Evolutionary conservation across 2,329 filamentous ascomycete species (phyloP).

Genomic region (Corniculantispora saksenae): DNA sequence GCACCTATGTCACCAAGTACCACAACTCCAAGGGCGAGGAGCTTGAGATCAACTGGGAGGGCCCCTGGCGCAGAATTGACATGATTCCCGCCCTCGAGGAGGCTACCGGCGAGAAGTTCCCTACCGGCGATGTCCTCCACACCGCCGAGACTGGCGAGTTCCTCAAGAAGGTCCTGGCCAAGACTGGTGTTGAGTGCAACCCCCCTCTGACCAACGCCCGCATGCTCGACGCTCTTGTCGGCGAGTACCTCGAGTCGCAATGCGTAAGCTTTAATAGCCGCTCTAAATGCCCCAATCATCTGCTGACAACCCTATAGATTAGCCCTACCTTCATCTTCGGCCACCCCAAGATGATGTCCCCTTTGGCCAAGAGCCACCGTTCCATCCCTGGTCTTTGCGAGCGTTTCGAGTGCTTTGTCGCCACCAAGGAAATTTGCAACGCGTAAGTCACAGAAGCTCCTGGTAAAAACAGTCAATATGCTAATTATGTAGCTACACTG

Average conservation of each 20-base stretch:
- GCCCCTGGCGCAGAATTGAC: constrained; percentile 88
- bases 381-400: constrained; percentile 82
- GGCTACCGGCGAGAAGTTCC: constrained; percentile 90
- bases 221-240: constrained; percentile 93
- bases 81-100: constrained; percentile 89
- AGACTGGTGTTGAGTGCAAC: constrained; percentile 86
- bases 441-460: constrained; percentile 46
- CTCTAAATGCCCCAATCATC: neutral
- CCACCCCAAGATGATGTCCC: constrained; percentile 77
- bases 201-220: constrained; percentile 89
- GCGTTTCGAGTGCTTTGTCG: constrained; percentile 93
- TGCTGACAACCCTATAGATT: constrained; percentile 40
- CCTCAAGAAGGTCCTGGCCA: constrained; percentile 79
- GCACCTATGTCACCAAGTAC: constrained; percentile 82
- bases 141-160: constrained; percentile 87
- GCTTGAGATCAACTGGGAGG: constrained; percentile 94
- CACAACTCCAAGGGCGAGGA: constrained; percentile 82
- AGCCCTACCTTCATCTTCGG: constrained; percentile 72
- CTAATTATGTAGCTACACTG: constrained; percentile 65
- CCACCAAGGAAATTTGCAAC: constrained; percentile 80
- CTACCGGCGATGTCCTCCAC: constrained; percentile 83
- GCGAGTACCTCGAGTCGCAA: constrained; percentile 92
- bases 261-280: constrained; percentile 50
- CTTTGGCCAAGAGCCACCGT: constrained; percentile 93
- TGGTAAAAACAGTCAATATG: neutral